phyloP scores from a whole-genome alignment of 805 yeast genomes.

The Nakazawaea sp. region DNA sequence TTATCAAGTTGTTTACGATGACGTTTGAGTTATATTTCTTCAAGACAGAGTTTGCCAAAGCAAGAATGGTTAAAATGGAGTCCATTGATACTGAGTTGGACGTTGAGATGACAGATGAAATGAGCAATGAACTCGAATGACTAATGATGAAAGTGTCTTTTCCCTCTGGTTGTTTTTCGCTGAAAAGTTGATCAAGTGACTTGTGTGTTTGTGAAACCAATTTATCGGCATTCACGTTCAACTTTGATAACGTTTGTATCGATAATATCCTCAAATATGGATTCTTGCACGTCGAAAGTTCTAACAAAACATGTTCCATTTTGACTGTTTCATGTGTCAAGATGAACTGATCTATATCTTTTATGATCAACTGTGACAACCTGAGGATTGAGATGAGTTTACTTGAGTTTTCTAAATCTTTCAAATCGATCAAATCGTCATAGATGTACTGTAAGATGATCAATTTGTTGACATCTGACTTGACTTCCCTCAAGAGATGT shows the following conservation, averaged over 20 bases:
- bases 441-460: constrained; percentile 16
- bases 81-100: constrained; percentile 24
- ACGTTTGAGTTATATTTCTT: constrained; percentile 29
- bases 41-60: constrained; percentile 20
- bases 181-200: neutral
- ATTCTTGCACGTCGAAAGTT: constrained; percentile 29
- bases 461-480: constrained; percentile 25
- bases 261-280: constrained; percentile 35
- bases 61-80: constrained; percentile 22
- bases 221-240: constrained; percentile 8
- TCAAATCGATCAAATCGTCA: constrained; percentile 1
- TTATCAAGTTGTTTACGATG: constrained; percentile 24
- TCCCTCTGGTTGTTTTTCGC: neutral
- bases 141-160: constrained; percentile 21
- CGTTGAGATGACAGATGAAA: constrained; percentile 23
- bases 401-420: constrained; percentile 5
- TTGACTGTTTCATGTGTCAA: constrained; percentile 19
- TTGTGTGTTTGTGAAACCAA: neutral
- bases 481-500: constrained; percentile 22
- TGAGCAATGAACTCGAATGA: constrained; percentile 18
- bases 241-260: constrained; percentile 24
- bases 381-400: constrained; percentile 18
- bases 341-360: constrained; percentile 24
- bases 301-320: constrained; percentile 27
- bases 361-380: constrained; percentile 20